Evolutionary conservation across 169 alveolate species (phyloP).

Genomic region (Perkinsus marinus): DNA sequence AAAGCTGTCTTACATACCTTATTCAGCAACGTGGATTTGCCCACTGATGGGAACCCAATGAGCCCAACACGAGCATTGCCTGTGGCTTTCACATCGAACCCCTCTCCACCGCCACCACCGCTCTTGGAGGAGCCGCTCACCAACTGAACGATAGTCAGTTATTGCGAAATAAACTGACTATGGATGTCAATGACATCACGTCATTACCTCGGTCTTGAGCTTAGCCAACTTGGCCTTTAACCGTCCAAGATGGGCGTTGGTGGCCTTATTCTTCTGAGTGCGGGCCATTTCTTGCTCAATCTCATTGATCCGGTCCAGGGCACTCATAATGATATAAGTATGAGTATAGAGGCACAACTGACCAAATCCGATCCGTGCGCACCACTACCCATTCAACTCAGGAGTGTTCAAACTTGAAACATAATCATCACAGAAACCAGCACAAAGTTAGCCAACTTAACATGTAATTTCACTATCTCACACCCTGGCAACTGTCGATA

Average conservation of each 20-base stretch:
- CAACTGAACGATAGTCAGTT: too few species aligned
- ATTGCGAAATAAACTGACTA: too few species aligned
- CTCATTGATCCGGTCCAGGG: conserved; percentile 35
- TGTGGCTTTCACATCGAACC: conserved; percentile 81
- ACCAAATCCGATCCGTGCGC: too few species aligned
- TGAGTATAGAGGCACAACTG: too few species aligned
- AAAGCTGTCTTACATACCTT: conserved; percentile 36
- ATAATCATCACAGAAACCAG: too few species aligned
- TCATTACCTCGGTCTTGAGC: conserved; percentile 81
- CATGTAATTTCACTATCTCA: too few species aligned
- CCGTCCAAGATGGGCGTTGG: conserved; percentile 89
- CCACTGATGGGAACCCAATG: conserved; percentile 98
- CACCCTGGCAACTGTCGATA: not conserved
- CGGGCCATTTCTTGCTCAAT: conserved; percentile 95
- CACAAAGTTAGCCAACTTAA: too few species aligned
- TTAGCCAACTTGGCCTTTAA: conserved; percentile 93
- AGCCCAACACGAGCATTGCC: conserved; percentile 99
- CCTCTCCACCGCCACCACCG: conserved; percentile 74
- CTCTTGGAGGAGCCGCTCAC: conserved; percentile 33
- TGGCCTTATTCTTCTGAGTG: conserved; percentile 96
- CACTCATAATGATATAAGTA: too few species aligned
- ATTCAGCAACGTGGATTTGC: conserved; percentile 88
- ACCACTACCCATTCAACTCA: too few species aligned
- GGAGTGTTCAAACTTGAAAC: too few species aligned
- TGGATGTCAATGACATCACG: too few species aligned